Evolutionary conservation across 352 stramenopile species (phyloP).

Genomic region (Phytophthora macrochlamydospora): DNA sequence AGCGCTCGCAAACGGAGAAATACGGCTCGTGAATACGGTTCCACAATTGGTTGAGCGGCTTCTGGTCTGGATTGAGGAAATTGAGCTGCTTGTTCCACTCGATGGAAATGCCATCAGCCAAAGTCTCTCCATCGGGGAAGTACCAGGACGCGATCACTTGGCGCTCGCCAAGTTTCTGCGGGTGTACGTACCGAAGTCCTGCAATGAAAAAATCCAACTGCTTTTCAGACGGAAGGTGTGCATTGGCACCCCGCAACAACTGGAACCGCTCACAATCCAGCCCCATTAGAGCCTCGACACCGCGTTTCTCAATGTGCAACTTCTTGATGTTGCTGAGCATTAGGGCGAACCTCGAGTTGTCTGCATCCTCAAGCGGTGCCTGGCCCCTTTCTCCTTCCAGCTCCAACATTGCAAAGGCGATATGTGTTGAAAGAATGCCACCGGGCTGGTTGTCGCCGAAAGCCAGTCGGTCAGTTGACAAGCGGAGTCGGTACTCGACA

Average conservation of each 20-base stretch:
- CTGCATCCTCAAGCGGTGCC: no score
- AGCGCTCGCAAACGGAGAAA: no score
- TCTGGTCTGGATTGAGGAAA: background rate
- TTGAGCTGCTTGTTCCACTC: background rate
- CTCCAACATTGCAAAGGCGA: no score
- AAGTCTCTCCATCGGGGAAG: background rate
- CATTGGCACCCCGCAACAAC: background rate
- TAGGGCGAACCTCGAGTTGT: background rate
- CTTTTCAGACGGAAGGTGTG: background rate
- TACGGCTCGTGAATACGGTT: background rate
- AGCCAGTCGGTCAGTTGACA: background rate
- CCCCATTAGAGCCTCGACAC: background rate
- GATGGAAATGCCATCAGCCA: background rate
- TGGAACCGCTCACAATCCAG: background rate
- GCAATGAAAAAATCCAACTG: background rate
- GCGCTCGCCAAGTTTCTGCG: background rate
- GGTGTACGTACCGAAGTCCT: background rate
- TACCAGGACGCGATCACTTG: background rate
- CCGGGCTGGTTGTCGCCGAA: background rate
- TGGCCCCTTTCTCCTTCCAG: no score
- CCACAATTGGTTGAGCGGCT: background rate
- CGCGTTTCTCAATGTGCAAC: background rate
- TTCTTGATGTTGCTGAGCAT: background rate
- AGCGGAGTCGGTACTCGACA: conserved; percentile 8
- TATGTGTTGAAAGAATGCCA: no score